Percentiles rank a stretch among this genome's conserved stretches.
These are phyloP conservation scores for Bretziella fagacearum DNA, from an alignment of 2,329 filamentous ascomycete species.

Conservation along the genomic window DNA sequence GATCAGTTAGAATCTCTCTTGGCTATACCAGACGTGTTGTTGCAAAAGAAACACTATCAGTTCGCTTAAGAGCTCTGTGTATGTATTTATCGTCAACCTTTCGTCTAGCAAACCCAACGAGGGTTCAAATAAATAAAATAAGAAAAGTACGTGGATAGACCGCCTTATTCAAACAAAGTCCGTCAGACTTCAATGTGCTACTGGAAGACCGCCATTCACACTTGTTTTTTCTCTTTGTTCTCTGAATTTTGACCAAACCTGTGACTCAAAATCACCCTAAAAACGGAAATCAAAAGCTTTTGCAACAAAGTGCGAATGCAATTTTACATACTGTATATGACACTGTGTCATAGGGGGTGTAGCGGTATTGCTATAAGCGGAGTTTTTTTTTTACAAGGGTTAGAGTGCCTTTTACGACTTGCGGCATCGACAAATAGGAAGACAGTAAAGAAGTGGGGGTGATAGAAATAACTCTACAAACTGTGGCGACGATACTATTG, in stretches of 20 bases:
- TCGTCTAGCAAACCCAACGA: neutral
- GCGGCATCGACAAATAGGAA: neutral
- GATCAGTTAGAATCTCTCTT: neutral
- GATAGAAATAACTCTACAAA: neutral
- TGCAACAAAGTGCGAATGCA: no score
- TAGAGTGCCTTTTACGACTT: neutral
- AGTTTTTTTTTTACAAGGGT: no score
- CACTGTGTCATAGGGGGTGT: neutral
- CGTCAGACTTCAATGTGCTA: no score
- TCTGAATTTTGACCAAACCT: neutral
- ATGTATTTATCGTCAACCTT: no score
- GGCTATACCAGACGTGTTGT: no score
- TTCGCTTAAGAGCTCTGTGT: no score
- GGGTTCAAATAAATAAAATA: neutral
- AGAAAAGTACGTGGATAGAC: neutral
- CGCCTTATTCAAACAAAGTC: no score
- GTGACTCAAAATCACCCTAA: constrained; percentile 6
- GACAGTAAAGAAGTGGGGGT: neutral
- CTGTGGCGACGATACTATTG: no score
- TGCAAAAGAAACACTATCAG: no score
- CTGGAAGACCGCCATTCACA: no score
- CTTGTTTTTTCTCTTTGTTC: neutral
- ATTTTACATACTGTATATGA: neutral
- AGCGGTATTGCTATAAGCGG: no score
- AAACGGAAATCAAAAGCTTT: neutral